Conservation (phyloP, 768 basidiomycete species). For the Botryobasidium botryosum region DNA sequence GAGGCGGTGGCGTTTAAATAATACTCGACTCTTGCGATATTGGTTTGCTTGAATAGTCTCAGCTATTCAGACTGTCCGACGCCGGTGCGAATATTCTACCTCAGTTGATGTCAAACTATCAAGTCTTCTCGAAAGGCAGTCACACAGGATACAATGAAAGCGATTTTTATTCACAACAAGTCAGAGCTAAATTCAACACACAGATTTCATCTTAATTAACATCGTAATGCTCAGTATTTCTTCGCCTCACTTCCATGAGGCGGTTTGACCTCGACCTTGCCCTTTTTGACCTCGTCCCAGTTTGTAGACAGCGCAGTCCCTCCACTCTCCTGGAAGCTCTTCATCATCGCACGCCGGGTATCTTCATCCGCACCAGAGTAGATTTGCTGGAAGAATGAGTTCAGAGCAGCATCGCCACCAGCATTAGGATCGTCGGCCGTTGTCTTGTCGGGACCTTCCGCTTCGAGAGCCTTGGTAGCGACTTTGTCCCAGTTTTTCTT, state of each 20-base stretch:
- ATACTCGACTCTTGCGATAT: too few species aligned
- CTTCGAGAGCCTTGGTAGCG: slow-evolving; percentile 43
- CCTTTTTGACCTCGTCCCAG: slow-evolving; percentile 76
- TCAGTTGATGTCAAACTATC: too few species aligned
- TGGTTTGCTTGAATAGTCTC: too few species aligned
- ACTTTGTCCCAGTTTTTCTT: slow-evolving; percentile 85
- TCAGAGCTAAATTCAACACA: too few species aligned
- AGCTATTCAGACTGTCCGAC: too few species aligned
- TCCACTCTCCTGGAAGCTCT: slow-evolving; percentile 88
- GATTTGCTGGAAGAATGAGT: slow-evolving; percentile 81
- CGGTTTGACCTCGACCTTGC: slow-evolving; percentile 56
- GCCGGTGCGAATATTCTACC: too few species aligned
- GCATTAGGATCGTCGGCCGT: slow-evolving; percentile 73
- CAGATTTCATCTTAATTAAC: too few species aligned
- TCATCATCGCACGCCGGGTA: slow-evolving; percentile 90
- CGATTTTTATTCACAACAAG: too few species aligned
- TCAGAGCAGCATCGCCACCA: slow-evolving; percentile 74
- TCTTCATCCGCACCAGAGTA: slow-evolving; percentile 85
- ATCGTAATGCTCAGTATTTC: slow-evolving; percentile 44
- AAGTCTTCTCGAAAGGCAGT: too few species aligned
- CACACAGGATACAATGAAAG: too few species aligned
- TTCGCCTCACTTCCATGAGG: slow-evolving; percentile 75
- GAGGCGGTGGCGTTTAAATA: too few species aligned
- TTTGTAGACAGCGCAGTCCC: slow-evolving; percentile 93
- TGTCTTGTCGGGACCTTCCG: slow-evolving; percentile 46